Evolutionary conservation across 2,329 filamentous ascomycete species (phyloP).

Genomic region (Arthrobotrys megalospora): DNA sequence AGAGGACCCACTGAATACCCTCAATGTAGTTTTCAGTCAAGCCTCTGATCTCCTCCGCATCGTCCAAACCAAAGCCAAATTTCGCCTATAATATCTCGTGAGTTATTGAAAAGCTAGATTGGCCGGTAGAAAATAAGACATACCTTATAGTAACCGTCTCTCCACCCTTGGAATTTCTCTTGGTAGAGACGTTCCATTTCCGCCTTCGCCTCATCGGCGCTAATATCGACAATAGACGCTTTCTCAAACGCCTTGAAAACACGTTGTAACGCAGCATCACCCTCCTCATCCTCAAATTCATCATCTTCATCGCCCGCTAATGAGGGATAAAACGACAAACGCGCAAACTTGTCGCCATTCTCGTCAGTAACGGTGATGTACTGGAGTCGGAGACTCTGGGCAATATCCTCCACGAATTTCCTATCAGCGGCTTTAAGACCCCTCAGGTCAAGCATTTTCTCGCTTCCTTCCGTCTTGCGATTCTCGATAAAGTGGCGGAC

Average conservation of each 20-base stretch:
- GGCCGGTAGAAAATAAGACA: neutral
- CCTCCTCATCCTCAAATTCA: constrained; percentile 82
- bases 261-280: constrained; percentile 83
- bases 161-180: constrained; percentile 91
- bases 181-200: constrained; percentile 89
- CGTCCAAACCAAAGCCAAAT: constrained; percentile 88
- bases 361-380: constrained; percentile 78
- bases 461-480: constrained; percentile 71
- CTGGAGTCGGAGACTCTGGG: constrained; percentile 77
- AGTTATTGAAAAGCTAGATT: neutral
- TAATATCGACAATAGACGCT: constrained; percentile 85
- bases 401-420: constrained; percentile 91
- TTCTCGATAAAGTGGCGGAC: constrained; percentile 84
- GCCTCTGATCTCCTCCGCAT: constrained; percentile 83
- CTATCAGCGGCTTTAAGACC: constrained; percentile 85
- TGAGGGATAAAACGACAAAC: constrained; percentile 73
- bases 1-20: constrained; percentile 96
- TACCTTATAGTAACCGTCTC: constrained; percentile 86
- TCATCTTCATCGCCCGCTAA: constrained; percentile 73
- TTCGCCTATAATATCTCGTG: constrained; percentile 73
- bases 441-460: constrained; percentile 78
- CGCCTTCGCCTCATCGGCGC: constrained; percentile 82
- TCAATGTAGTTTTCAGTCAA: constrained; percentile 97
- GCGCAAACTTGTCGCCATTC: constrained; percentile 77
- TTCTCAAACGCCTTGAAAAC: constrained; percentile 93